These are phyloP conservation scores for Phialophora verrucosa DNA, from an alignment of 2,329 filamentous ascomycete genomes.

Conservation along the genomic window DNA sequence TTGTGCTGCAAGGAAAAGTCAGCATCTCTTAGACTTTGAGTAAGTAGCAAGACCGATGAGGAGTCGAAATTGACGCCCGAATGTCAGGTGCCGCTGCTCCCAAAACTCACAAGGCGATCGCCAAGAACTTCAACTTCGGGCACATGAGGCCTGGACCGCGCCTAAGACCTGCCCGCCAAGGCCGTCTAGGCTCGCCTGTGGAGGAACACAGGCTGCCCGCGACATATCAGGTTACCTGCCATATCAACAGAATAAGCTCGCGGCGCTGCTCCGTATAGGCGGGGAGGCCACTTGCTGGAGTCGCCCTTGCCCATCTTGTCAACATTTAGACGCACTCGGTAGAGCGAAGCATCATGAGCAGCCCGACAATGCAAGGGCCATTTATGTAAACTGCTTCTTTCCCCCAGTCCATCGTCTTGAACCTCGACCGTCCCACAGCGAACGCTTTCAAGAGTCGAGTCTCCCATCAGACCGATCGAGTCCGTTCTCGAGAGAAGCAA, in stretches of 20 bases:
- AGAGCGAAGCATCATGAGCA: background rate
- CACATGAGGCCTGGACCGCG: background rate
- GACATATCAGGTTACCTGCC: background rate
- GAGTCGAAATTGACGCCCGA: background rate
- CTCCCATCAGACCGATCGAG: background rate
- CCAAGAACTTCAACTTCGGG: background rate
- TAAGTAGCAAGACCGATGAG: background rate
- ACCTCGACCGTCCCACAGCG: background rate
- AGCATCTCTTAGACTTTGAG: background rate
- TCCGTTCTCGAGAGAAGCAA: background rate
- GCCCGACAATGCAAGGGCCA: background rate
- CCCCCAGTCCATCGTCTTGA: background rate
- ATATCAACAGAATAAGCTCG: background rate
- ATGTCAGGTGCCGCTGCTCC: background rate
- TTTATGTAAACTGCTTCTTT: background rate
- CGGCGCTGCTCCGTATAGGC: too few relatives aligned
- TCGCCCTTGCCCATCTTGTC: background rate
- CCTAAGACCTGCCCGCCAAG: background rate
- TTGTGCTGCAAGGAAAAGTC: background rate
- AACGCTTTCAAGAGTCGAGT: background rate
- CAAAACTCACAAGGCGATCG: background rate
- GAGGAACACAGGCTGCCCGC: background rate
- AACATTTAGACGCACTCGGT: background rate
- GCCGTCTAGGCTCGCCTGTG: background rate
- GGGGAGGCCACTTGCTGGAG: background rate